Evolutionary conservation across 176 grass and related monocot species (phyloP), one percentile per base, ranked within the genome.

Genomic region (Aegilops sharonensis): DNA sequence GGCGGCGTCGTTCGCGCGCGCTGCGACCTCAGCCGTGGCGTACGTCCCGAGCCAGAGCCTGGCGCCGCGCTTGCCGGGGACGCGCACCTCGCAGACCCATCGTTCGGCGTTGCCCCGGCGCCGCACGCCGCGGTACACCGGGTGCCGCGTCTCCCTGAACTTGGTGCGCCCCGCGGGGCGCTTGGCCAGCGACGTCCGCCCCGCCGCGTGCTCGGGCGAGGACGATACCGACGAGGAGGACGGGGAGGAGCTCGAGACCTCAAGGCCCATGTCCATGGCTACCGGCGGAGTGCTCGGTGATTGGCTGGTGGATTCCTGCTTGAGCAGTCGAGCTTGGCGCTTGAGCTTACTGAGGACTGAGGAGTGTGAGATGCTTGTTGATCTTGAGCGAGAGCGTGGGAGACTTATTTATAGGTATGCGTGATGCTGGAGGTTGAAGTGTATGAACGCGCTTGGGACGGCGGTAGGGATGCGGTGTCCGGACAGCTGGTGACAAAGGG

Each of bases 61-160:
- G 17, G 60, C 69, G 36, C 89, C 89, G 45, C 87, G 87, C 11
- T 86, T 82, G 25, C 84, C 83, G 1, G 89, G 94, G 43, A 93
- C 90, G 25, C 94, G 92, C 60, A 94, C 91, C 79, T 97, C 94
- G 70, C 91, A 94, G n/a, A 94, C 94, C 94, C 94, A 97, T 30
- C 88, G 78, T 7, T 86, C 72, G 0, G 84, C 79, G 43, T 64
- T 25, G 18, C 85, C 89, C 0, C 94, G 88, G 2, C 83, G 83
- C 2, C 95, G 90, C 71, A 97, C 95, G 39, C 95, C 95, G 72
- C 82, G 91, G 74, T 84, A 97, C 67, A 97, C 86, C 14, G 90
- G 92, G 85, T 97, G 95, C n/a, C 95, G 86, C 64, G 95, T 97
- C 86, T 97, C 95, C 35, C 87, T 71, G 78, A 97, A 97, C 81